phyloP scores from a whole-genome alignment of 345 rosid species.

The Populus deltoides region DNA sequence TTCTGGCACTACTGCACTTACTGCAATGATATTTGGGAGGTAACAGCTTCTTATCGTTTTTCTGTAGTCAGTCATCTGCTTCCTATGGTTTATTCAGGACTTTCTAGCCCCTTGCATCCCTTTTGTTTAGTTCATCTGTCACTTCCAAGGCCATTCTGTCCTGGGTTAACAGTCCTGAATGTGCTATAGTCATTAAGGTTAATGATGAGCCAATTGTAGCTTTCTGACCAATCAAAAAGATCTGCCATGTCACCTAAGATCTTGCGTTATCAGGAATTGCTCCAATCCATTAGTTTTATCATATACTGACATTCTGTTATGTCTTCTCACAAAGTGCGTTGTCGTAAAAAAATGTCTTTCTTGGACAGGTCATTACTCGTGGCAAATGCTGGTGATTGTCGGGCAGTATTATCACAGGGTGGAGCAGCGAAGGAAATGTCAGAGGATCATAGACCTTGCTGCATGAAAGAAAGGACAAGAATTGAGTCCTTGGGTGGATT shows the following conservation, averaged over 20 bases:
- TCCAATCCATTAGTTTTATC: background rate
- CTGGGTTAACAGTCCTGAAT: background rate
- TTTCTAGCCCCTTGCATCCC: background rate
- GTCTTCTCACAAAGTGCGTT: background rate
- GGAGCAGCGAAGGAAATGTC: conserved; percentile 76
- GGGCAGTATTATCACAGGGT: conserved; percentile 65
- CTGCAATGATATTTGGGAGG: conserved; percentile 83
- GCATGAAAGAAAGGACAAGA: conserved; percentile 50
- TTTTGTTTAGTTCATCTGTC: background rate
- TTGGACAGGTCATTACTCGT: conserved; percentile 61
- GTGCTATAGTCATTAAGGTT: background rate
- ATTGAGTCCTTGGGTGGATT: conserved; percentile 67
- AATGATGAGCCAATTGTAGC: background rate
- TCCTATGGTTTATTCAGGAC: background rate
- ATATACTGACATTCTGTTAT: background rate
- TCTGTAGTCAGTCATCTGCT: background rate
- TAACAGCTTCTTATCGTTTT: conserved; percentile 19
- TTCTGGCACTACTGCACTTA: conserved; percentile 86
- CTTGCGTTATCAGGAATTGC: background rate
- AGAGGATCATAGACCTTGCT: conserved; percentile 66
- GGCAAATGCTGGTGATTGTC: conserved; percentile 94
- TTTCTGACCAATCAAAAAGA: background rate
- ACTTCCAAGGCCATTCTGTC: background rate
- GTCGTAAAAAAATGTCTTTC: background rate
- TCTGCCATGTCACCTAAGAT: background rate